phyloP scores from a whole-genome alignment of 495 filamentous ascomycete species.

The Apodospora peruviana region DNA sequence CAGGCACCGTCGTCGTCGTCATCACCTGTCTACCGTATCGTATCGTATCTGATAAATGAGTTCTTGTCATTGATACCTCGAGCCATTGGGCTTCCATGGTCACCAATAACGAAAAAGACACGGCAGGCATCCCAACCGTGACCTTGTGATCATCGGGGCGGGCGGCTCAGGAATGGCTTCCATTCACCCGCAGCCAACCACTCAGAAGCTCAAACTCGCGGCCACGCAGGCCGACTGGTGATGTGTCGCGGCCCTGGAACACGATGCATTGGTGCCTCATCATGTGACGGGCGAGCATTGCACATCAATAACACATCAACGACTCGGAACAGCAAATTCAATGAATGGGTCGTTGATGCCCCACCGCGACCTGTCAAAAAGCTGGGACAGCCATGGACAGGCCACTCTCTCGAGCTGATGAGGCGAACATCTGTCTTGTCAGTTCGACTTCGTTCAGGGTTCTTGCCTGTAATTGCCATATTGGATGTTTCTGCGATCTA shows the following conservation, averaged over 20 bases:
- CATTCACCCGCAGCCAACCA: conserved; percentile 14
- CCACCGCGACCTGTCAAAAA: not conserved
- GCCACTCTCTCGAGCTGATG: too few relatives aligned
- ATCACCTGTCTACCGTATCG: too few relatives aligned
- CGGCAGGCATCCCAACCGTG: too few relatives aligned
- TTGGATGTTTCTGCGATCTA: not conserved
- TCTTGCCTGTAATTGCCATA: not conserved
- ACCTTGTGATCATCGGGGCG: conserved; percentile 8
- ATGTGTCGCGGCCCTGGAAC: conserved; percentile 4
- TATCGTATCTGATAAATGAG: too few relatives aligned
- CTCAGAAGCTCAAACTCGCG: conserved; percentile 4
- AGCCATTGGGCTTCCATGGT: too few relatives aligned
- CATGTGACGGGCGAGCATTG: conserved; percentile 16
- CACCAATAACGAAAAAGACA: too few relatives aligned
- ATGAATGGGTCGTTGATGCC: too few relatives aligned
- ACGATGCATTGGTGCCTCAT: conserved; percentile 19
- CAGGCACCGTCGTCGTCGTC: too few relatives aligned
- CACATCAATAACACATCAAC: not conserved
- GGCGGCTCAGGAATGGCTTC: conserved; percentile 16
- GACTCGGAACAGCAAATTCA: not conserved
- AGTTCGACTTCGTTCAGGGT: not conserved
- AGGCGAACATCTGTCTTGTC: not conserved
- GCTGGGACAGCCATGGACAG: not conserved
- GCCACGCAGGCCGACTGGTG: not conserved
- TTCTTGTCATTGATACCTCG: too few relatives aligned